Evolutionary conservation across 805 yeast genomes (phyloP), one percentile per base, ranked within the genome.

Genomic region (Myxozyma kluyveri): DNA sequence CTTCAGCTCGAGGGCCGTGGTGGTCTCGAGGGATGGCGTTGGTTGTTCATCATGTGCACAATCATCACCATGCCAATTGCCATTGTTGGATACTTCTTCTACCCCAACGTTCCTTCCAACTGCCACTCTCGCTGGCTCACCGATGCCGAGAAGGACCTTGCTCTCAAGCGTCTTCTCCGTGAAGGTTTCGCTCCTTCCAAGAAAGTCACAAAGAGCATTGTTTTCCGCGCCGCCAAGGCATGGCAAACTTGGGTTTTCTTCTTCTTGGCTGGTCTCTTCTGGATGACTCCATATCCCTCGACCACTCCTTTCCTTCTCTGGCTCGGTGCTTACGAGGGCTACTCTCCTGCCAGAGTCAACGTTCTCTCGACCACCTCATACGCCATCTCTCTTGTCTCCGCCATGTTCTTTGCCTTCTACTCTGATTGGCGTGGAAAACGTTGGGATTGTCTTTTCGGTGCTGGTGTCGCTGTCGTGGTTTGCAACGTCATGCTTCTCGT

Each of bases 21-120:
- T 45, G 78, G 78, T n/a, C 57, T 73, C 27, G 61, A 61, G 6
- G 68, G 86, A 9, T 84, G 88, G 88, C 74, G 83, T 71, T 84
- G 88, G 88, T 76, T 82, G 63, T 84, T 81, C 56, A 69, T 78
- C 48, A 67, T 77, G 55, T 80, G 77, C 59, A 79, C 80, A 37
- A 61, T 69, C 4, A 62, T 73, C 42, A 68, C 72, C 12, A 54
- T 67, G 31, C 65, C 66, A 27, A 57, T 64, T 32, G 63, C 69
- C 4, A 27, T 57, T 24, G 41, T 75, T 17, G 67, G 75, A 27
- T 70, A 65, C 49, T 67, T 75, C 56, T 64, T 73, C 33, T 72
- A 75, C 50, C 78, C 81, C 14, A 80, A 77, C 59, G 75, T 76
- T 67, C 81, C 81, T 22, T 29, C 43, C 22, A 33, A 59, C 14